phyloP scores from a whole-genome alignment of 257 asterid genomes.

The Linaria vulgaris region DNA sequence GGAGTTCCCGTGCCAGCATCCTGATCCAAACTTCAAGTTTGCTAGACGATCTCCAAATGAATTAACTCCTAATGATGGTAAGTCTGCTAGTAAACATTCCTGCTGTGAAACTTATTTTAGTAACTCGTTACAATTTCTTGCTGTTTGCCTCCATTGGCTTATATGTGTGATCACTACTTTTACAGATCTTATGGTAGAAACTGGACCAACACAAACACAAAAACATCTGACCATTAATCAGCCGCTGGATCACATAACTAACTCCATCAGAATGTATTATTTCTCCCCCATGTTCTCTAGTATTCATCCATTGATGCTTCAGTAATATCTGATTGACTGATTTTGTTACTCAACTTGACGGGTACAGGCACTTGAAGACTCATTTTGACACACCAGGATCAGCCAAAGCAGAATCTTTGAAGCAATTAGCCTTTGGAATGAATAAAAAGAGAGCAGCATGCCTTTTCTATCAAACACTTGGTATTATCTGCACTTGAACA shows the following conservation, averaged over 20 bases:
- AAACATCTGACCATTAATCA: conserved; percentile 36
- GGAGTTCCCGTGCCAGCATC: conserved; percentile 59
- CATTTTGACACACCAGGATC: conserved; percentile 85
- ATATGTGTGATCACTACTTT: conserved; percentile 7
- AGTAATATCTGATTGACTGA: conserved; percentile 3
- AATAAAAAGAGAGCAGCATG: conserved; percentile 68
- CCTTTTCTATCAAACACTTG: conserved; percentile 86
- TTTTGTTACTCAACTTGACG: conserved; percentile 11
- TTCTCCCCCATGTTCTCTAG: conserved; percentile 10
- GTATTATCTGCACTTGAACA: conserved; percentile 32
- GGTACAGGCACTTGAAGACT: conserved; percentile 78
- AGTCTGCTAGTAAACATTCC: conserved; percentile 15
- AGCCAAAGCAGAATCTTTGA: conserved; percentile 60
- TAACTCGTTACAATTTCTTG: conserved; percentile 10
- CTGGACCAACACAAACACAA: conserved; percentile 90
- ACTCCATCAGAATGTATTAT: conserved; percentile 64
- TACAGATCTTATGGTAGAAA: conserved; percentile 77
- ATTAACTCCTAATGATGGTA: conserved; percentile 50
- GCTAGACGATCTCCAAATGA: conserved; percentile 47
- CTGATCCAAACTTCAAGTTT: conserved; percentile 54
- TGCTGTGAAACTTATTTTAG: not conserved
- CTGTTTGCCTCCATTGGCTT: conserved; percentile 3
- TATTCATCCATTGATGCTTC: not conserved
- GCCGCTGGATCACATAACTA: conserved; percentile 68
- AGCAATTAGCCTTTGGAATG: conserved; percentile 72